Evolutionary conservation across 140 eudicot genomes (phyloP), one percentile per base, ranked within the genome.

Genomic region (Flaveria floridana): DNA sequence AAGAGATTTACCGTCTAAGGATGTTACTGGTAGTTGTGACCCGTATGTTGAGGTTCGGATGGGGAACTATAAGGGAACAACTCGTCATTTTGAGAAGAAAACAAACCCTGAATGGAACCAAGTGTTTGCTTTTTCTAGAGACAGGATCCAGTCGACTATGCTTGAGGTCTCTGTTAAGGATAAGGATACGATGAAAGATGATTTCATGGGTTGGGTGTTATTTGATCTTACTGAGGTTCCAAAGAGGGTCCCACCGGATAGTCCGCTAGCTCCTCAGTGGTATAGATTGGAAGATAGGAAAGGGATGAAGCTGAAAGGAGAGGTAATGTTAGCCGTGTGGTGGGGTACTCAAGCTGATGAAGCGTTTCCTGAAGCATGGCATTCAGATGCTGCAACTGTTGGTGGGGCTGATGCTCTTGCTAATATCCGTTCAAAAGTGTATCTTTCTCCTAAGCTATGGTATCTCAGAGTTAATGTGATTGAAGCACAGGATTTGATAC

Each of bases 331-430:
- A 73, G 98, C 96, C 7, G 95, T 92, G 26, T 92, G 98, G 98
- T 82, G 88, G 90, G 98, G 98, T 55, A 87, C 95, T 7, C 98
- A 92, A 71, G 96, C 95, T 2, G 97, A 92, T 50, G 96, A 92
- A 86, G 97, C 97, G 12, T 92, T 92, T 76, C 90, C 97, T 2
- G 96, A 89, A 58, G 98, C 98, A 2, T 89, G 95, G 96, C 96
- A 89, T 79, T 89, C 95, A 0, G 98, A 89, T 75, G 92, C 96
- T 66, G 95, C 90, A 6, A 39, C 90, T 57, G 92, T 82, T 78
- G 77, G 85, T 79, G 96, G 97, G 2, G 67, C 84, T 0, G 97
- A 89, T 42, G 92, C 88, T 3, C 89, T 89, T 51, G 84, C 95
- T 7, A 86, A 81, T 56, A 84, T 89, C 15, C 82, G 96, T 13